Evolutionary conservation across 208 protist genomes (phyloP), one percentile per base, ranked within the genome.

Genomic region (Trypanosoma avium): DNA sequence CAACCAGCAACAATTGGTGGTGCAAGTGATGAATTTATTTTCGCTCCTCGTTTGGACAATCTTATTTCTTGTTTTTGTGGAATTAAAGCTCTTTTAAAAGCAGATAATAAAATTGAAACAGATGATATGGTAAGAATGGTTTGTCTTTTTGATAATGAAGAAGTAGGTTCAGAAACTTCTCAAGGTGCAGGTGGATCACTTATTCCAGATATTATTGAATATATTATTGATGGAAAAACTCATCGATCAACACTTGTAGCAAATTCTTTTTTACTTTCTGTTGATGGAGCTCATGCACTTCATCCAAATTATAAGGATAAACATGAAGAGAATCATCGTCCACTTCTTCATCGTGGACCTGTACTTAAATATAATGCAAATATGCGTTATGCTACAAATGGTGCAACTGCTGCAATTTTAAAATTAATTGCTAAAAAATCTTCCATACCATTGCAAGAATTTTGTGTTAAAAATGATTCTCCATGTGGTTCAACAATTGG

Each of bases 321-420:
- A 59, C 96, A 98, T 53, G 92, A 99, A 64, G 78, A 73, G 43
- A 79, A 94, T 8, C 95, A 98, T 63, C 79, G 82, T 22, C 97
- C 97, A 12, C 62, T 73, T 21, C 73, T 99, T 3, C 86, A 99
- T 73, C 62, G 67, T 30, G 98, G 98, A 8, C 82, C 88, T 15
- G 97, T 98, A 3, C 97, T 99, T 33, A 99, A 99, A 75, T 96
- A 94, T 68, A 99, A 99, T 69, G 77, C 84, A 27, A 98, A 98
- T 73, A 85, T 96, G 49, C 90, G 97, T 50, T 99, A 99, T 73
- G 96, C 97, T 0, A 99, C 98, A 15, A 97, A 83, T 54, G 73
- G 79, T 10, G 60, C 86, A 33, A 97, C 90, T 4, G 82, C 77
- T n/a, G 92, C 91, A 27, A 35, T 98, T 26, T 66, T 99, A 5